Evolutionary conservation across 2,329 filamentous ascomycete species (phyloP), one percentile per base, ranked within the genome.

Genomic region (Penicillium verrucosum): DNA sequence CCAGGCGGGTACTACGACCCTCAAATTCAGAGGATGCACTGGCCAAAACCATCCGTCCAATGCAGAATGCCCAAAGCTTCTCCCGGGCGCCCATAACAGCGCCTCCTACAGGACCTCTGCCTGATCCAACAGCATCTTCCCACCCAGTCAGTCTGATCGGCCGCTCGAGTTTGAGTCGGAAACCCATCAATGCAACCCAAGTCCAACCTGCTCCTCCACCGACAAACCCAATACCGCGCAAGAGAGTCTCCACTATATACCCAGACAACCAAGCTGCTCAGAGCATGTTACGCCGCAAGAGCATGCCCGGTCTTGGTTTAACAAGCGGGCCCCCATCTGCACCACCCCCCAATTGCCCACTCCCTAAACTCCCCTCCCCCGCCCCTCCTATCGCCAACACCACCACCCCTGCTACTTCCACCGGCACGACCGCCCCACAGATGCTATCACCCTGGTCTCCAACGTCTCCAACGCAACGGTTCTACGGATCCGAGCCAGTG

Each of bases 281-380:
- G 25, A 64, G 53, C 32, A 61, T 70, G 56, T 54, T 62, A 9
- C 68, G 67, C 23, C 71, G 70, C 12, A 73, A 73, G 52, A 72
- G 70, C 48, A 68, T 73, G 64, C 68, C 67, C 2, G 71, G 71
- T 1, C 56, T 73, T 16, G 71, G 71, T 3, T 54, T 72, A 21
- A 52, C 60, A 10, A 58, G 67, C 30, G 71, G 70, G 0, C 71
- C 70, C 27, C 70, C 71, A 1, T 51, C 60, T 11, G 66, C 65
- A 9, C 71, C 71, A 38, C 71, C 71, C 34, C 71, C 71, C 4
- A 71, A 68, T 40, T 72, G 67, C 38, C 71, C 71, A 1, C 57
- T 73, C 4, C 71, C 71, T 5, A 68, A 72, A 42, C 67, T 73
- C 1, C 71, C 71, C 8, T 65, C 64, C 0, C 60, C 64, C 9